Base-by-base conservation (phyloP, 208 protist genomes). In the Crithidia acanthocephali region DNA sequence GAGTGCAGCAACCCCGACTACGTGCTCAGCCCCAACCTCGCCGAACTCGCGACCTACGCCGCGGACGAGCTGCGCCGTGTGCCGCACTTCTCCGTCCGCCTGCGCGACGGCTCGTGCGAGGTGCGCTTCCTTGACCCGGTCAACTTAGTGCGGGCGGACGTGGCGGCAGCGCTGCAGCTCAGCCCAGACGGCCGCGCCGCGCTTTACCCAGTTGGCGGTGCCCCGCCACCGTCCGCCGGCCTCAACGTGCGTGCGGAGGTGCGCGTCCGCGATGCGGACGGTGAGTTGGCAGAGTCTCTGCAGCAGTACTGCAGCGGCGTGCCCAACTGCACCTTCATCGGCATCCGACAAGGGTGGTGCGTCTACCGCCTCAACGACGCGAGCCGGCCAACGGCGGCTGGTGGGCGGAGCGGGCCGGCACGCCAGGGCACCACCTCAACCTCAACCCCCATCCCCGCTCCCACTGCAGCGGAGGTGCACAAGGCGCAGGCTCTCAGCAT, bases 121-220 rank as follows among this genome's bases (percentile, higher is more conserved):
- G 64, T 97, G 5, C 62, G 66, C 25, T 97, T 97, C 71, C 70
- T 91, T 35, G 85, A 88, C 20, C 88, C 90, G 25, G 92, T 97
- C n/a, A 94, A 94, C 59, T 64, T 97, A 32, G 79, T 93, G 57
- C 74, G 85, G 27, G 79, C 82, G 20, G 87, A 95, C 28, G 69
- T 97, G 27, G 77, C 75, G 16, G 84, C 87, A 8, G 79, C 76
- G 30, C 23, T 97, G 33, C 53, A 60, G 11, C 80, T 97, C 52
- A 58, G 69, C 52, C 55, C n/a, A 18, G 81, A 85, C 56, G 91
- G 91, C n/a, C 66, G 83, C 13, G 92, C 93, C 7, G 51, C 55
- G 13, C 75, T 97, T 56, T 93, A 91, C 75, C 88, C 86, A 15
- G 37, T 63, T 58, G 65, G 72, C 47, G 53, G 72, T 15, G 51